Base-by-base conservation (phyloP, 768 basidiomycete genomes). In the Podaxis sp. region DNA sequence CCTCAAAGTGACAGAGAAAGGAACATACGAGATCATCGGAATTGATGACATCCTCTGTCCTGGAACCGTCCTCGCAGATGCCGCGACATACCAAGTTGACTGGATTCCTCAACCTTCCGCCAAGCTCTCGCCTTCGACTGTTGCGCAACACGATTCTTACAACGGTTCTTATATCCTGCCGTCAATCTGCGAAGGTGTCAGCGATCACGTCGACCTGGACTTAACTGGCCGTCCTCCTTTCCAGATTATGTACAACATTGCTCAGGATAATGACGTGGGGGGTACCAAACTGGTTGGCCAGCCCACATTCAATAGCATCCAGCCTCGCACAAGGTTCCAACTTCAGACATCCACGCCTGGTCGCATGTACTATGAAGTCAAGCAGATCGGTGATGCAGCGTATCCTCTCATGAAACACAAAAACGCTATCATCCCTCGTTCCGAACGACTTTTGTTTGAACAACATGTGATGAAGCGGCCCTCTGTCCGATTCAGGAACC, bases 231-330 rank as follows among this genome's bases (percentile, higher is more conserved):
- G 88, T 22, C 88, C 93, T n/a, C 95, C 95, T 0, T 98, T 96
- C 83, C 89, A 96, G 71, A 87, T 96, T 65, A 89, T 85, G 82
- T 97, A 96, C 74, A 91, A 93, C 66, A 85, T 94, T 58, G 92
- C 89, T 0, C 82, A 85, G 70, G 82, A 87, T 56, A 81, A 78
- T 57, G 89, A 88, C 8, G 77, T 78, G 17, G 90, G 91, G 3
- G 88, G 85, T 5, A 90, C 86, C 1, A 85, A 79, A 64, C 79
- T 93, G 52, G 76, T 91, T 33, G 90, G 88, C 61, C 90, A 92
- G 66, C 88, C 89, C 1, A 87, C 85, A 1, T 89, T 94, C 77
- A 93, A 88, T 73, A 93, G 93, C 70, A 92, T 94, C 43, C 91
- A 93, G 66, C 80, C 85, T 9, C 83, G 83, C 46, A 89, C 90